These are phyloP conservation scores for Beauveria pseudobassiana DNA, from an alignment of 2,329 filamentous ascomycete species.

Conservation along the genomic window DNA sequence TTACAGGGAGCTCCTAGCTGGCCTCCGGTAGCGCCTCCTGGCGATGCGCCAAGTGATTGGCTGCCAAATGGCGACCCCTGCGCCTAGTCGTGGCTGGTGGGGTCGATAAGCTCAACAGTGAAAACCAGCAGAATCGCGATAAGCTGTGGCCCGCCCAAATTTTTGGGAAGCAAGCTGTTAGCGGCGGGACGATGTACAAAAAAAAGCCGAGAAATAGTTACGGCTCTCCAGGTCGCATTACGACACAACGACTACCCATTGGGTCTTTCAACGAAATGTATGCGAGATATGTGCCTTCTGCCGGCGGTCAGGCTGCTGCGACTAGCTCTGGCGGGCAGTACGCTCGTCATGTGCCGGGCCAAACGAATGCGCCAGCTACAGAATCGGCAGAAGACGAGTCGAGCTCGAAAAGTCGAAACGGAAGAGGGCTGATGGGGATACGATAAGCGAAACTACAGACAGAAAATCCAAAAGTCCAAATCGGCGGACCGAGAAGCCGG, in stretches of 20 bases:
- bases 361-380: conserved; percentile 9
- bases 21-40: not conserved
- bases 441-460: conserved; percentile 21
- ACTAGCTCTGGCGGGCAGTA: conserved; percentile 21
- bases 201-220: not conserved
- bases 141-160: conserved; percentile 27
- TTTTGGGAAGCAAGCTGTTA: conserved; percentile 21
- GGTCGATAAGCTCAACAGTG: conserved; percentile 23
- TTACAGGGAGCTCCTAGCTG: not conserved
- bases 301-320: conserved; percentile 18
- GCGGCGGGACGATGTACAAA: not conserved
- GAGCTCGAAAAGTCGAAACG: conserved; percentile 24
- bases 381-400: conserved; percentile 23
- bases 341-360: conserved; percentile 33
- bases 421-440: conserved; percentile 28
- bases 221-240: not conserved
- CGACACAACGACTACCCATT: conserved; percentile 13
- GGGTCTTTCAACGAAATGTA: conserved; percentile 26
- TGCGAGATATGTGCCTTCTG: conserved; percentile 34
- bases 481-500: conserved; percentile 14
- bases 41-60: not conserved
- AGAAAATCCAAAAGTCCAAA: conserved; percentile 19
- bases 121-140: conserved; percentile 28
- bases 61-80: not conserved
- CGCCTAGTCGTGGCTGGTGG: not conserved